phyloP scores from a whole-genome alignment of 1,139 yeast genomes.

The Yamadazyma siamensis region DNA sequence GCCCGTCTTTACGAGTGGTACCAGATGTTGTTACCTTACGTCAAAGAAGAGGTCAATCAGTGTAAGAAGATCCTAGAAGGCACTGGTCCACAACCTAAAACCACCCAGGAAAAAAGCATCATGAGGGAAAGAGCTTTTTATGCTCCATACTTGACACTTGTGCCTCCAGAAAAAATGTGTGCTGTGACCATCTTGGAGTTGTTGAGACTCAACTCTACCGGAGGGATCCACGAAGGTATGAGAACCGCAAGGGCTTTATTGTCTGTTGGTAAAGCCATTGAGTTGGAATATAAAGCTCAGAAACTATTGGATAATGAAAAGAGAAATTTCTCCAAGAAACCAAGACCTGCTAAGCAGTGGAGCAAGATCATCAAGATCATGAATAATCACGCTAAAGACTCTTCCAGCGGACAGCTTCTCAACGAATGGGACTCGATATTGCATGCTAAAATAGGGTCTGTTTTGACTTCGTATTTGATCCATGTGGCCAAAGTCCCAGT shows the following conservation, averaged over 20 bases:
- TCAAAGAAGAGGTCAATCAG: constrained; percentile 59
- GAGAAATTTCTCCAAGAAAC: constrained; percentile 37
- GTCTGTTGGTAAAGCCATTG: constrained; percentile 81
- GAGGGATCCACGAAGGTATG: constrained; percentile 81
- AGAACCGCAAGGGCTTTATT: constrained; percentile 79
- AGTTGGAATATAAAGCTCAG: constrained; percentile 76
- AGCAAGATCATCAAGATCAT: constrained; percentile 35
- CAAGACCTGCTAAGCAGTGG: constrained; percentile 39
- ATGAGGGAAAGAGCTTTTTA: constrained; percentile 57
- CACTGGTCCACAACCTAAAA: constrained; percentile 15
- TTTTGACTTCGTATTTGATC: constrained; percentile 67
- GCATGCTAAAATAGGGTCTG: constrained; percentile 80
- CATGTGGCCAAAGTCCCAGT: constrained; percentile 83
- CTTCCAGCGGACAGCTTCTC: constrained; percentile 9
- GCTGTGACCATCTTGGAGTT: constrained; percentile 83
- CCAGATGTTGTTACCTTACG: constrained; percentile 62
- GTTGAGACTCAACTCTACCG: constrained; percentile 68
- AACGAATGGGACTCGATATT: constrained; percentile 50
- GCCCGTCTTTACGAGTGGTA: constrained; percentile 80
- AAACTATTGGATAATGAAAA: constrained; percentile 57
- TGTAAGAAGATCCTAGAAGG: constrained; percentile 37
- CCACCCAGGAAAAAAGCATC: constrained; percentile 27
- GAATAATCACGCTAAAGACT: constrained; percentile 14
- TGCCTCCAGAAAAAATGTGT: constrained; percentile 77
- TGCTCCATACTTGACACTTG: constrained; percentile 73